Evolutionary conservation across 768 basidiomycete genomes (phyloP).

Genomic region (Thelephora ganbajun): DNA sequence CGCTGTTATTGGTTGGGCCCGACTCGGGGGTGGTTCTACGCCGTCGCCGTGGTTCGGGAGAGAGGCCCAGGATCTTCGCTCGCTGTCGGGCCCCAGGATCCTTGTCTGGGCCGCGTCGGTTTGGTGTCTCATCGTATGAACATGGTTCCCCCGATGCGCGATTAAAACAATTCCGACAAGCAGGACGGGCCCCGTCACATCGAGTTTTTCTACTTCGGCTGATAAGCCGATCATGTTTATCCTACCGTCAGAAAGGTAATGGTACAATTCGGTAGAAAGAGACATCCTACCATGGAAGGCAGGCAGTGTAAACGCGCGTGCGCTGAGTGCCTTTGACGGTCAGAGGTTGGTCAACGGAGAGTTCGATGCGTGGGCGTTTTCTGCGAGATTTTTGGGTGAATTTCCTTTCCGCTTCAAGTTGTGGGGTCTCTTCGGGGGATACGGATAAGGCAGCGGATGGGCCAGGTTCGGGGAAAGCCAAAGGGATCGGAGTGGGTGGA

Average conservation of each 20-base stretch:
- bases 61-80: constrained; percentile 12
- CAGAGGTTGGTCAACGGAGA: constrained; percentile 64
- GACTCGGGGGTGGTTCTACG: not conserved
- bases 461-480: no score
- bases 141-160: constrained; percentile 32
- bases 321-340: constrained; percentile 73
- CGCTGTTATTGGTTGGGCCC: not conserved
- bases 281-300: constrained; percentile 48
- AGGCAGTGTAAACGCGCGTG: constrained; percentile 66
- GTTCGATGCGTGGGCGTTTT: constrained; percentile 40
- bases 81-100: constrained; percentile 70
- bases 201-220: constrained; percentile 72
- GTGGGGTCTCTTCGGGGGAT: not conserved
- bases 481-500: no score
- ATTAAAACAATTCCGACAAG: constrained; percentile 59
- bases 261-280: constrained; percentile 5
- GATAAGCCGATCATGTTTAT: constrained; percentile 1
- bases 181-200: constrained; percentile 69
- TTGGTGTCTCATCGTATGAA: constrained; percentile 56
- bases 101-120: constrained; percentile 71
- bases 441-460: not conserved
- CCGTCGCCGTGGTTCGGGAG: not conserved
- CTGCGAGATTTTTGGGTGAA: constrained; percentile 11
- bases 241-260: not conserved
- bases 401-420: not conserved